Conservation (phyloP, 1,284 basidiomycete genomes). For the Microbotryum violaceum region DNA sequence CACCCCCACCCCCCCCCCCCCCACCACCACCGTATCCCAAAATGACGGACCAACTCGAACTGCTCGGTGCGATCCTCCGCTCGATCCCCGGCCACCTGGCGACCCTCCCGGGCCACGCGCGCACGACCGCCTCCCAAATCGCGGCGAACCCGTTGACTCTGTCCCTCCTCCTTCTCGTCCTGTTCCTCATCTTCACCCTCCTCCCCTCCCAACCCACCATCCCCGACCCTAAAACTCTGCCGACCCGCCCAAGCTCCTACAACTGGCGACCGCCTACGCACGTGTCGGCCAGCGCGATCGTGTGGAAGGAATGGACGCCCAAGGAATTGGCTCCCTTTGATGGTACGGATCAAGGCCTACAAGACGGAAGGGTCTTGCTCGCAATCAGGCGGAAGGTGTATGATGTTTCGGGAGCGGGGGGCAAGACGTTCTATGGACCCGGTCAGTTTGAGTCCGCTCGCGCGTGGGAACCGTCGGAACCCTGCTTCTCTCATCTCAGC, state of each 20-base stretch:
- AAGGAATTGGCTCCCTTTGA: slow-evolving; percentile 27
- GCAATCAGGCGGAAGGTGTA: slow-evolving; percentile 36
- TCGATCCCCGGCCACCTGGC: not conserved
- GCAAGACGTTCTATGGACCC: slow-evolving; percentile 34
- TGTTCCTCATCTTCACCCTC: slow-evolving; percentile 18
- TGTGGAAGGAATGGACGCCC: slow-evolving; percentile 35
- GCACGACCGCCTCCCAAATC: slow-evolving; percentile 3
- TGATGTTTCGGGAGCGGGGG: slow-evolving; percentile 27
- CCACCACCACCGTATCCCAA: no score
- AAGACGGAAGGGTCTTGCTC: slow-evolving; percentile 26
- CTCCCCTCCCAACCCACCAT: slow-evolving; percentile 21
- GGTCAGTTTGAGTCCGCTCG: slow-evolving; percentile 15
- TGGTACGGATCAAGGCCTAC: slow-evolving; percentile 12
- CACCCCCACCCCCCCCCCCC: no score
- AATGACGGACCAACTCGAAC: no score
- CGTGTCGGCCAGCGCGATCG: slow-evolving; percentile 8
- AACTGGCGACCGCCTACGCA: slow-evolving; percentile 32
- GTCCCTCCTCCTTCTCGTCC: slow-evolving; percentile 21
- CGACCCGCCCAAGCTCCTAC: slow-evolving; percentile 23
- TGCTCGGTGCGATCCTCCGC: no score
- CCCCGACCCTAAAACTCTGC: slow-evolving; percentile 9
- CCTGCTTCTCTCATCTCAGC: not conserved
- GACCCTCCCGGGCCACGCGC: not conserved
- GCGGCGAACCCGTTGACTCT: slow-evolving; percentile 23
- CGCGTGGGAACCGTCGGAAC: no score